Base-by-base conservation (phyloP, 1,284 basidiomycete species). In the Spongispora temasekensis region DNA sequence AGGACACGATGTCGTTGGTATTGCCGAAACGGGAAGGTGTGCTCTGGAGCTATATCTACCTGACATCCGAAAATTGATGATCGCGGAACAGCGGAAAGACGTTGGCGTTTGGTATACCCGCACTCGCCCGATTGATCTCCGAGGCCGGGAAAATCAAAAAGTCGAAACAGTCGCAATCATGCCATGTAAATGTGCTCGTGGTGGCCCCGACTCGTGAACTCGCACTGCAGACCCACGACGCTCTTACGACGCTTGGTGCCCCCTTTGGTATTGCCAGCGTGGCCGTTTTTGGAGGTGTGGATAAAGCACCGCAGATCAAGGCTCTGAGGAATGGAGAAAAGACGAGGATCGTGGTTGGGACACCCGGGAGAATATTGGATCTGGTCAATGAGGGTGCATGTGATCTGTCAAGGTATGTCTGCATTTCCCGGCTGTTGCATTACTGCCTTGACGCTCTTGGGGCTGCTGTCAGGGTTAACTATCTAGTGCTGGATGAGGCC, bases 401-500 rank as follows among this genome's bases (percentile, higher is more conserved):
- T 64, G 91, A 95, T 75, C 79, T 98, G 34, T 91, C 89, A 66
- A 77, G 79, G 88, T 90, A 64, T 67, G 88, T 78, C 31, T 19
- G 7, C 42, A 13, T 55, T 28, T 53, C 4, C 31, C n/a, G 13
- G 28, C 15, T 34, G 15, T n/a, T 5, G n/a, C 6, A 13, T 28
- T 1, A 1, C 32, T n/a, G 15, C 55, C 30, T 32, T 13, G 13
- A 67, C 23, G n/a, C 27, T 35, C 32, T 35, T 64, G 89, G 91
- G 44, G 94, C 98, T 28, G n/a, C 27, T 35, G 37, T 35, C 64
- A 90, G 91, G 44, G 94, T 98, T 28, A 83, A 88, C 55, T 98
- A 96, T 79, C 82, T 98, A 19, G 97, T 98, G 0, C 79, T 99
- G 44, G 97, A 99, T 71, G 97, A 99, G 78, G 97, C 97, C 2